Conservation (phyloP, 257 asterid genomes). For the Buddleja alternifolia region DNA sequence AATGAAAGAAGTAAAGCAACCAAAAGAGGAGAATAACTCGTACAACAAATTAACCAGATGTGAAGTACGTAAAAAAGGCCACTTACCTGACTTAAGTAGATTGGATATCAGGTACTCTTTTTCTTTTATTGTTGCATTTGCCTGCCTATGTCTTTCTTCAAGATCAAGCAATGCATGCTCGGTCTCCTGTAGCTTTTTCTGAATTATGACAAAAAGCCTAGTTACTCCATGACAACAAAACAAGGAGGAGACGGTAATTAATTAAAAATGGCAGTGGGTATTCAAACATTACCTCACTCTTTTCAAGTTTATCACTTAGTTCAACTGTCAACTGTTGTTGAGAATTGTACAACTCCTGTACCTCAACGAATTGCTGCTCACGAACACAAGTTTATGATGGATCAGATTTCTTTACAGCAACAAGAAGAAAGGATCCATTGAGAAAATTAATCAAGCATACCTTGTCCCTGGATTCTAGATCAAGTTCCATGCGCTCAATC, state of each 20-base stretch:
- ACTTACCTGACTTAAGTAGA: constrained; percentile 92
- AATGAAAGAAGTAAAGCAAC: background rate
- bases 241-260: background rate
- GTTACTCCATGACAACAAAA: constrained; percentile 35
- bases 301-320: constrained; percentile 79
- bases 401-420: constrained; percentile 8
- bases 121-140: constrained; percentile 88
- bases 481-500: constrained; percentile 94
- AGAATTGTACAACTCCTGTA: constrained; percentile 79
- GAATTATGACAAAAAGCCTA: constrained; percentile 36
- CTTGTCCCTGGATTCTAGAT: constrained; percentile 90
- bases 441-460: constrained; percentile 42
- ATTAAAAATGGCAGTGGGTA: constrained; percentile 12
- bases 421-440: constrained; percentile 5
- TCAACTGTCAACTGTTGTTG: constrained; percentile 80
- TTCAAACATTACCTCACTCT: constrained; percentile 64
- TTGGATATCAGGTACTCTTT: constrained; percentile 88
- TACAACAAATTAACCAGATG: constrained; percentile 1
- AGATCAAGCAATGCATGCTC: constrained; percentile 87
- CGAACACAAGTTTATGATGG: constrained; percentile 20
- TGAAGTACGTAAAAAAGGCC: constrained; percentile 16
- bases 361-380: constrained; percentile 79
- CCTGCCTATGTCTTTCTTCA: constrained; percentile 87
- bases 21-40: constrained; percentile 4
- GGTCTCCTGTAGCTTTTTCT: constrained; percentile 91